These are phyloP conservation scores for Teunomyces barrocoloradensis DNA, from an alignment of 805 yeast species.

Conservation along the genomic window DNA sequence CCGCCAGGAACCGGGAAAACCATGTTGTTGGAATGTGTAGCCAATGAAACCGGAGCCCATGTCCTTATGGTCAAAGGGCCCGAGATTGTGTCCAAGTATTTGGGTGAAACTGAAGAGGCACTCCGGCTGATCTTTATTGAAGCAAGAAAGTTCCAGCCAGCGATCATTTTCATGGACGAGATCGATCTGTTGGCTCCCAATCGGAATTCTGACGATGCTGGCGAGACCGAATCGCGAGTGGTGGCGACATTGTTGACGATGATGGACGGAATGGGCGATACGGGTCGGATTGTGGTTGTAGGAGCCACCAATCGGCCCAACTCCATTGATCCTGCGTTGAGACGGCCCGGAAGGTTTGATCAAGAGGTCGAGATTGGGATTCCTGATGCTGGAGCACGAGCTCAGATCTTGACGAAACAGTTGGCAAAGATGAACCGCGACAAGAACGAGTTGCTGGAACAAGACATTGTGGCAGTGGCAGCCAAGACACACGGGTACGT, in stretches of 20 bases:
- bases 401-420: constrained; percentile 66
- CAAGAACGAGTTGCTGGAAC: constrained; percentile 48
- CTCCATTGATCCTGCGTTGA: constrained; percentile 63
- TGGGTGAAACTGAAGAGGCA: constrained; percentile 91
- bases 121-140: constrained; percentile 81
- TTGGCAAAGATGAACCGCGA: constrained; percentile 48
- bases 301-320: constrained; percentile 78
- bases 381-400: constrained; percentile 81
- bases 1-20: constrained; percentile 98
- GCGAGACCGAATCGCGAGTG: constrained; percentile 87
- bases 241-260: constrained; percentile 83
- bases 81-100: constrained; percentile 83
- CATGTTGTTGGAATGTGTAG: constrained; percentile 78
- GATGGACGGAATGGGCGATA: constrained; percentile 73
- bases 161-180: constrained; percentile 87
- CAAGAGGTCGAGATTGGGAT: constrained; percentile 88
- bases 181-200: constrained; percentile 89
- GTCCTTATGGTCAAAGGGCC: constrained; percentile 86
- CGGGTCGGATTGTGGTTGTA: constrained; percentile 63
- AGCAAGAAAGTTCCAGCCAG: constrained; percentile 82
- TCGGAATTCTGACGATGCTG: constrained; percentile 78
- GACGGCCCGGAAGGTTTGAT: constrained; percentile 88
- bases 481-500: constrained; percentile 92
- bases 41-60: constrained; percentile 77
- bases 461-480: constrained; percentile 63